Base-by-base conservation (phyloP, 2,329 filamentous ascomycete genomes). In the Myriosclerotinia scirpicola region DNA sequence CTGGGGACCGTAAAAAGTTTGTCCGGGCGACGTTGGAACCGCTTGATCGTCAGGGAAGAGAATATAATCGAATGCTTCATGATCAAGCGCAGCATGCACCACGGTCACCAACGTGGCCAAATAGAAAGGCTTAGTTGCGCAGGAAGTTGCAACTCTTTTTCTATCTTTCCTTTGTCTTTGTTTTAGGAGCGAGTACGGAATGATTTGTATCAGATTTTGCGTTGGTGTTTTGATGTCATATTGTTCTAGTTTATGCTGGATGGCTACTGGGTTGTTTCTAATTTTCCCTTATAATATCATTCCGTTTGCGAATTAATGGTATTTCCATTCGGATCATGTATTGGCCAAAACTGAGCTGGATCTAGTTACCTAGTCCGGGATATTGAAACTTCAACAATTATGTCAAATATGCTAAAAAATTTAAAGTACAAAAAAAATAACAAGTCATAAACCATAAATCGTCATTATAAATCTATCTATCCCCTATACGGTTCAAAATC, bases 111-210 rank as follows among this genome's bases (percentile, higher is more conserved):
- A 20, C 38, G 4, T 58, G 38, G 38, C 40, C 55, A 12, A 44
- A 74, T 76, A 30, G 75, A 65, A 6, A 6, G 30, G 30, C 30
- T 34, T 34, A 34, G n/a, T 8, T 34, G 26, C 14, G 9, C 12
- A 17, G 30, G 30, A 34, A 34, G 4, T 34, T 34, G 30, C 4
- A 34, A 34, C 30, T 34, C 30, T 1, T 3, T 36, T 34, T 36
- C 36, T 22, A 11, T 15, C 7, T 36, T 36, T 6, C 17, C 0
- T 5, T 1, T n/a, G 4, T 2, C 6, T 46, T 6, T 15, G 17
- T 17, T 59, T 58, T 5, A 34, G 4, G 6, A 34, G 1, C 26
- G 2, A 1, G 20, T 6, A 20, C 9, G 2, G 5, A 34, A 2
- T 9, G 1, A 20, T 34, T 20, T 36, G 7, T 15, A 6, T 20